Evolutionary conservation across 2,329 filamentous ascomycete genomes (phyloP).

Genomic region (Phyllosticta paracitricarpa): DNA sequence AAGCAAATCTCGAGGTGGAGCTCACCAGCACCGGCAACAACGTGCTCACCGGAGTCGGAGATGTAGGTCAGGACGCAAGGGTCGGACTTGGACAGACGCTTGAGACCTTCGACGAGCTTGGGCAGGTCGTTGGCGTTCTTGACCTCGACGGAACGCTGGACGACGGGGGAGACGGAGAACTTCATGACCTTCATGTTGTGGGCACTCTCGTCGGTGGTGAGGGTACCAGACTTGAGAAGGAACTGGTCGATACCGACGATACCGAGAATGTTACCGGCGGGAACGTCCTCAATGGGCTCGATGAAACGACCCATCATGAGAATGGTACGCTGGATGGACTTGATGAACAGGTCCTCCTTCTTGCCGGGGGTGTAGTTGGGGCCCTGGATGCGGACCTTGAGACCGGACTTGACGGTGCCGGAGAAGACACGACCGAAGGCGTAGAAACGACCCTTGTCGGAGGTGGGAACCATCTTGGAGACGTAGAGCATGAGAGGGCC

Average conservation of each 20-base stretch:
- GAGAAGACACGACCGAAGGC: conserved; percentile 99
- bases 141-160: conserved; percentile 96
- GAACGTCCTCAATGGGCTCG: conserved; percentile 97
- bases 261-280: conserved; percentile 99
- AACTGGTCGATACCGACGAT: conserved; percentile 99
- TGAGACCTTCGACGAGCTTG: conserved; percentile 99
- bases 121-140: conserved; percentile 99
- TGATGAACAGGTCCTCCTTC: conserved; percentile 99
- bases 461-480: conserved; percentile 99
- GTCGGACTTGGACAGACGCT: conserved; percentile 99
- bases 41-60: conserved; percentile 90
- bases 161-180: conserved; percentile 99
- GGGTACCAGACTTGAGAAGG: conserved; percentile 99
- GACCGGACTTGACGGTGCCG: conserved; percentile 92
- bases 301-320: conserved; percentile 99
- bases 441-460: conserved; percentile 99
- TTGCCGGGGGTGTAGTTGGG: conserved; percentile 97
- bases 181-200: conserved; percentile 99
- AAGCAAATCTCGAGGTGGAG: conserved; percentile 99
- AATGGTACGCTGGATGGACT: conserved; percentile 98
- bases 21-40: conserved; percentile 98
- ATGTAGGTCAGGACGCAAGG: conserved; percentile 92
- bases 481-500: conserved; percentile 99
- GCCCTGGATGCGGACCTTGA: conserved; percentile 99
- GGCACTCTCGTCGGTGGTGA: conserved; percentile 91